Evolutionary conservation across 257 asterid genomes (phyloP).

Genomic region (Verbena officinalis): DNA sequence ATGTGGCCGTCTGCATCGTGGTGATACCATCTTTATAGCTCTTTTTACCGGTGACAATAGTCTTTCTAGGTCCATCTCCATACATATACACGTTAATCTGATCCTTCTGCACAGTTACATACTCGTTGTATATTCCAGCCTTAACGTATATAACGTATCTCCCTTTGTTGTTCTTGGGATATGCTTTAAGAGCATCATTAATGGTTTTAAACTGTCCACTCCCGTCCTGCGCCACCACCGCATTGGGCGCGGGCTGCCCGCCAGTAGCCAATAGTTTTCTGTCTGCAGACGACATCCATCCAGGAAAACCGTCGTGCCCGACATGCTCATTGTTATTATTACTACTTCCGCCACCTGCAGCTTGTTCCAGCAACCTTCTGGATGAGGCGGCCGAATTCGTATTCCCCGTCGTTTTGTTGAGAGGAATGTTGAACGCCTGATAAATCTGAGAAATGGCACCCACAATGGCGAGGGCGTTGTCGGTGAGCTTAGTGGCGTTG

Average conservation of each 20-base stretch:
- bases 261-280: constrained; percentile 35
- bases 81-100: constrained; percentile 44
- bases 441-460: constrained; percentile 30
- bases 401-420: background rate
- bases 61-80: constrained; percentile 50
- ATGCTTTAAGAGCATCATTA: constrained; percentile 34
- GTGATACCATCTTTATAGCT: constrained; percentile 34
- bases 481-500: constrained; percentile 43
- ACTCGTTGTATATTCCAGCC: constrained; percentile 47
- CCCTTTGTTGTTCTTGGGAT: constrained; percentile 40
- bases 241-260: constrained; percentile 32
- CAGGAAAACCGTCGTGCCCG: constrained; percentile 24
- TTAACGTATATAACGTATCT: constrained; percentile 43
- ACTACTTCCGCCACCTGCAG: too few relatives aligned
- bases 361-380: constrained; percentile 18
- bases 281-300: constrained; percentile 42
- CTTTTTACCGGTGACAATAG: constrained; percentile 44
- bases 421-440: constrained; percentile 31
- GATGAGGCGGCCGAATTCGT: background rate
- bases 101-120: constrained; percentile 34
- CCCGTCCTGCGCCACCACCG: constrained; percentile 50
- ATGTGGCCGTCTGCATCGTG: constrained; percentile 43
- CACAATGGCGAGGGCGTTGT: constrained; percentile 48
- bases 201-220: constrained; percentile 42
- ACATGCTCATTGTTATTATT: background rate